Evolutionary conservation across 176 grass and related monocot species (phyloP).

Genomic region (Olyra latifolia): DNA sequence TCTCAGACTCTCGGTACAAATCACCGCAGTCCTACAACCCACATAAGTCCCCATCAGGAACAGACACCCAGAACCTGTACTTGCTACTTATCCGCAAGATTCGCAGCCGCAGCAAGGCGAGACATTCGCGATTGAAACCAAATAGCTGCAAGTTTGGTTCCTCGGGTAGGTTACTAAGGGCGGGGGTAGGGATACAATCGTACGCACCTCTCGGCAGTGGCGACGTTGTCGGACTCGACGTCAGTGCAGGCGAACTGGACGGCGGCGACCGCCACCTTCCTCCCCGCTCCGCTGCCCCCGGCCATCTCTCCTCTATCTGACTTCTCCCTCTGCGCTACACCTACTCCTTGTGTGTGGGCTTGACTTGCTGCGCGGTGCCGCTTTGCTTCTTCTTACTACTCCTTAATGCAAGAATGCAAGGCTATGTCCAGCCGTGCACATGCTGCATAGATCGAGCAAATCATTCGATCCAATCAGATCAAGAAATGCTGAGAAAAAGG

Average conservation of each 20-base stretch:
- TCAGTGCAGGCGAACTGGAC: constrained; percentile 97
- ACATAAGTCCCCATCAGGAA: not conserved
- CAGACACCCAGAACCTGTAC: not conserved
- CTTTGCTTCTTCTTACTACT: not conserved
- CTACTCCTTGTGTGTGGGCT: not conserved
- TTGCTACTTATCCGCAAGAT: not conserved
- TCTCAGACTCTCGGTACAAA: not conserved
- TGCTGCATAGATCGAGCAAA: no score
- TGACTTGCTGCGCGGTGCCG: no score
- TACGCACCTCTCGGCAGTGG: constrained; percentile 87
- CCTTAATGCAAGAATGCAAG: no score
- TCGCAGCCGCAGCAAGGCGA: no score
- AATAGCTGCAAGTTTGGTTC: not conserved
- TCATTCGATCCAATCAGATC: no score
- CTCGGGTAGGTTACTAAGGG: not conserved
- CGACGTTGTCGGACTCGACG: constrained; percentile 71
- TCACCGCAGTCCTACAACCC: not conserved
- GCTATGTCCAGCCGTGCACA: no score
- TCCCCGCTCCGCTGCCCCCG: constrained; percentile 37
- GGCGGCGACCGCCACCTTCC: constrained; percentile 74
- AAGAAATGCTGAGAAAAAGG: no score
- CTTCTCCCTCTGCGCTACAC: not conserved
- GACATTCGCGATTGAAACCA: not conserved
- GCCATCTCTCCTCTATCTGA: constrained; percentile 27
- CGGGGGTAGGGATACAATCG: not conserved